These are phyloP conservation scores for Colletotrichum sp. DNA, from an alignment of 2,329 filamentous ascomycete genomes.

Conservation along the genomic window DNA sequence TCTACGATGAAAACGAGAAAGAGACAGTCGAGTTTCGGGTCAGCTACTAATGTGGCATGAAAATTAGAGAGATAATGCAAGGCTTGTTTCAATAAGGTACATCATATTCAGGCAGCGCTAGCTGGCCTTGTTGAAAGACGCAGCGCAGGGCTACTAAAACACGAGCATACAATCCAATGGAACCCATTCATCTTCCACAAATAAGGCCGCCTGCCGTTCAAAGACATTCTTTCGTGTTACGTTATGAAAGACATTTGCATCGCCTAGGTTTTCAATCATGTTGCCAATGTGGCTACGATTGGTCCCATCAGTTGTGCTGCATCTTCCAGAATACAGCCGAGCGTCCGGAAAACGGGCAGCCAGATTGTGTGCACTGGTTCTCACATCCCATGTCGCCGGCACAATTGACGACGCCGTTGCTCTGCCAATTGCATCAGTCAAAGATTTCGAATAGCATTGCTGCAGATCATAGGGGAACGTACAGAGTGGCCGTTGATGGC, in stretches of 20 bases:
- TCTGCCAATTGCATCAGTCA: background rate
- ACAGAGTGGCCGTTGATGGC: background rate
- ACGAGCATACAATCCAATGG: background rate
- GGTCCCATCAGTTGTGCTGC: background rate
- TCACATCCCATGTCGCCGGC: background rate
- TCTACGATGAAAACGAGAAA: conserved; percentile 35
- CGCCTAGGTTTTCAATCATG: background rate
- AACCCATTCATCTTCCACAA: background rate
- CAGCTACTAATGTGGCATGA: background rate
- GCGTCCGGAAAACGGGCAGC: background rate
- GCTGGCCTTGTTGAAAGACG: background rate
- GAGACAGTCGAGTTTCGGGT: background rate
- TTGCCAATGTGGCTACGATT: background rate
- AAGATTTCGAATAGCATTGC: background rate
- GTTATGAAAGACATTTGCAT: background rate
- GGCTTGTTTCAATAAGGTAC: background rate
- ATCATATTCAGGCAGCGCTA: background rate
- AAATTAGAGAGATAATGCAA: background rate
- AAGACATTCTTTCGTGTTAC: background rate
- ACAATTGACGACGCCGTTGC: background rate
- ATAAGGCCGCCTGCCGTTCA: background rate
- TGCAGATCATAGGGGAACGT: background rate
- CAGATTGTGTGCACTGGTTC: background rate
- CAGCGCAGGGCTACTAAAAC: background rate
- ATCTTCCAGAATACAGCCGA: background rate